Evolutionary conservation across 306 rosid genomes (phyloP), one percentile per base, ranked within the genome.

Genomic region (Malus asiatica): DNA sequence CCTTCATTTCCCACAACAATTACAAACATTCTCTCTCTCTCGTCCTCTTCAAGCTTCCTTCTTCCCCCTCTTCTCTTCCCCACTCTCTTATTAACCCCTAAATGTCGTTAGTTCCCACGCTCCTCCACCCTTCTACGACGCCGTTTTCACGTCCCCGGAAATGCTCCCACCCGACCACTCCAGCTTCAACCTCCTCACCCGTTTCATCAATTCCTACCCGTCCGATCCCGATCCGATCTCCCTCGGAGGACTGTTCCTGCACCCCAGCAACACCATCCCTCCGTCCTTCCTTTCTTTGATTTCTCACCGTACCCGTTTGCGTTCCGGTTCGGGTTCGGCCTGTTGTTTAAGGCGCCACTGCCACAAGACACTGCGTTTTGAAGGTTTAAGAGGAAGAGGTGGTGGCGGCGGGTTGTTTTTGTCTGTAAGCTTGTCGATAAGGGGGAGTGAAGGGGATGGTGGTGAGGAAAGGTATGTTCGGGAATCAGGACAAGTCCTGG

Each of bases 181-280:
- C 79, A 15, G 20, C 55, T 48, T 14, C 55, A 48, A 15, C 55
- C 55, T 48, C 20, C 32, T 60, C 38, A 11, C 82, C 68, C 88
- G 69, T 53, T 66, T 84, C 55, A 79, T 81, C 84, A 52, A 83
- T 61, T 69, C 77, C 27, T 80, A 80, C 27, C 81, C 91, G 33
- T 76, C 87, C 57, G 84, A 81, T 77, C 80, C 85, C 74, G 84
- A 81, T 78, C 51, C 78, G 0, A 80, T 83, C 84, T 61, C 71
- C 78, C 86, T 82, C 30, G 97, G 99, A 13, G 97, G 99, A 10
- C 72, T 95, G 61, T 95, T 95, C 81, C 90, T 95, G 60, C 85
- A 90, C 27, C 61, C 78, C 3, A 18, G 59, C n/a, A 66, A 88
- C 33, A 69, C 91, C 3, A 25, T 85, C 71, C 87, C 97, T 35